Evolutionary conservation across 805 yeast genomes (phyloP).

Genomic region (Nakazawaea molendinolei): DNA sequence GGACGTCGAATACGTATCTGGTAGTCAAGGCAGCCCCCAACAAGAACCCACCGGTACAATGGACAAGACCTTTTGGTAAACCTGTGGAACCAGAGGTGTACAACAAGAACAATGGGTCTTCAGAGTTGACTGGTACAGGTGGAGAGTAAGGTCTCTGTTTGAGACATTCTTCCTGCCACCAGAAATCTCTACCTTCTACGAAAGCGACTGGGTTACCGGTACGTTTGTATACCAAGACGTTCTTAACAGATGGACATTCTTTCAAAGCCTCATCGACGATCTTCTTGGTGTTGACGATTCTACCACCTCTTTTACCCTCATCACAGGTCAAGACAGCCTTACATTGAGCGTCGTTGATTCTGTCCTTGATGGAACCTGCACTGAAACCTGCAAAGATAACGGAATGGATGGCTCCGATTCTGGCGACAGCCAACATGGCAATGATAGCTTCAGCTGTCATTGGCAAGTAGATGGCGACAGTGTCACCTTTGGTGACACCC

Average conservation of each 20-base stretch:
- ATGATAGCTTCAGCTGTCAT: conserved; percentile 79
- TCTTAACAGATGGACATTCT: conserved; percentile 57
- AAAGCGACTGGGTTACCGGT: conserved; percentile 56
- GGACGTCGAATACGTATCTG: conserved; percentile 71
- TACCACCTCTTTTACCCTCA: conserved; percentile 81
- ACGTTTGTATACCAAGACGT: conserved; percentile 68
- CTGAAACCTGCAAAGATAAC: conserved; percentile 85
- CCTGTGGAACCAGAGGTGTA: conserved; percentile 89
- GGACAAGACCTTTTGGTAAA: conserved; percentile 82
- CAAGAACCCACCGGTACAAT: conserved; percentile 74
- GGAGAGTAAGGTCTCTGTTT: conserved; percentile 65
- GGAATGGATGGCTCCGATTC: conserved; percentile 81
- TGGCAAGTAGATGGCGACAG: conserved; percentile 82
- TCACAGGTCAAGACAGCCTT: conserved; percentile 73
- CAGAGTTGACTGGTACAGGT: conserved; percentile 71
- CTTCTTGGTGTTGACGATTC: conserved; percentile 71
- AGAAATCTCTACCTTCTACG: conserved; percentile 55
- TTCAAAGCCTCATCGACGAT: conserved; percentile 76
- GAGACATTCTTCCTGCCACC: conserved; percentile 68
- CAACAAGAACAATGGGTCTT: conserved; percentile 73
- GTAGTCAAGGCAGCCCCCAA: conserved; percentile 70
- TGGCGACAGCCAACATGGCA: conserved; percentile 68
- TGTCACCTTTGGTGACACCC: conserved; percentile 77
- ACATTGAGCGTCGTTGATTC: conserved; percentile 67
- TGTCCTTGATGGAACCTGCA: conserved; percentile 62